phyloP scores from a whole-genome alignment of 2,329 filamentous ascomycete genomes.

The Neonectria faginata region DNA sequence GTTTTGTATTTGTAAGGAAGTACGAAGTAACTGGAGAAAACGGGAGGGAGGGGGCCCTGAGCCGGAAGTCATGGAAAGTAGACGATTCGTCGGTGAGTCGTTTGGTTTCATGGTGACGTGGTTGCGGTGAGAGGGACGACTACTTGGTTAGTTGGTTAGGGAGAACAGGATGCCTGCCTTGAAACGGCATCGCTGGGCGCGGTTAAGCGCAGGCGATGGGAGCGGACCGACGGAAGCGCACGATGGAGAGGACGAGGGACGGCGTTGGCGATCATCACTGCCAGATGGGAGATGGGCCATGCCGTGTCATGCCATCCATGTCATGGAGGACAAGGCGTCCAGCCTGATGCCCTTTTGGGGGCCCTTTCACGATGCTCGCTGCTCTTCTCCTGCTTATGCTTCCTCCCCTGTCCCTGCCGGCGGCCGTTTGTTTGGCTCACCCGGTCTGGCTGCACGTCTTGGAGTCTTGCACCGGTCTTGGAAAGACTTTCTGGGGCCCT shows the following conservation, averaged over 20 bases:
- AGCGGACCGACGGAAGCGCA: conserved; percentile 15
- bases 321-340: too few relatives aligned
- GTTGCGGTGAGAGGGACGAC: conserved; percentile 26
- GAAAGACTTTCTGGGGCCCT: conserved; percentile 17
- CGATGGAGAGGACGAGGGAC: conserved; percentile 13
- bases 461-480: conserved; percentile 18
- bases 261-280: background rate
- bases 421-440: conserved; percentile 29
- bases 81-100: conserved; percentile 36
- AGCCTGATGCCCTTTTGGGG: background rate
- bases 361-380: background rate
- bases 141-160: too few relatives aligned
- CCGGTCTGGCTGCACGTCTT: conserved; percentile 7
- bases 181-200: conserved; percentile 27
- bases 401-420: background rate
- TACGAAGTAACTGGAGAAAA: background rate
- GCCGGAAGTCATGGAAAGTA: conserved; percentile 24
- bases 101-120: conserved; percentile 45
- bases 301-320: too few relatives aligned
- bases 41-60: background rate
- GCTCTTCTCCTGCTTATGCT: too few relatives aligned
- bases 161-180: conserved; percentile 13
- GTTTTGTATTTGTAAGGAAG: background rate
- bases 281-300: conserved; percentile 22
- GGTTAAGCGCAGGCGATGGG: conserved; percentile 24